phyloP scores from a whole-genome alignment of 1,284 basidiomycete species.

The Inonotus hispidus region DNA sequence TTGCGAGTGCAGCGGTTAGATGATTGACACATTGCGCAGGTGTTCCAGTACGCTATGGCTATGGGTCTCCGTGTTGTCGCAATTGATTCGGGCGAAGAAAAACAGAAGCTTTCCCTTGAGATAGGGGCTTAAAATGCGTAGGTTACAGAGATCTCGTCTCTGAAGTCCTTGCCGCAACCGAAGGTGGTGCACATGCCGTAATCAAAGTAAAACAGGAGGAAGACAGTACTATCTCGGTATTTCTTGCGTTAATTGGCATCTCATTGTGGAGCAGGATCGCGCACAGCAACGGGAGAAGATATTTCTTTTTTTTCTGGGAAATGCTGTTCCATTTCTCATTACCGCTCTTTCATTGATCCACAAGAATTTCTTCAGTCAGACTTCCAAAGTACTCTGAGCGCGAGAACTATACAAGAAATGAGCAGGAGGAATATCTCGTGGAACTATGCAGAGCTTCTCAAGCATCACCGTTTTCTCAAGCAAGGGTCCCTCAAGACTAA shows the following conservation, averaged over 20 bases:
- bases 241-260: background rate
- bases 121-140: constrained; percentile 41
- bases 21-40: constrained; percentile 20
- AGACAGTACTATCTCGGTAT: background rate
- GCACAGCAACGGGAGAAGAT: background rate
- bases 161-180: constrained; percentile 34
- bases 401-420: background rate
- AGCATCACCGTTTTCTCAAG: background rate
- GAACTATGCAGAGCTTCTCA: too few relatives aligned
- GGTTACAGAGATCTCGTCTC: constrained; percentile 39
- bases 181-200: constrained; percentile 43
- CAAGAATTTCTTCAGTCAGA: background rate
- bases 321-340: background rate
- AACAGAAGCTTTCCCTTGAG: constrained; percentile 34
- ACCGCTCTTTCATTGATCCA: background rate
- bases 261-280: background rate
- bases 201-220: constrained; percentile 20
- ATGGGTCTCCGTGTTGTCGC: constrained; percentile 43
- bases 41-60: constrained; percentile 35
- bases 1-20: constrained; percentile 9
- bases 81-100: constrained; percentile 40
- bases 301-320: background rate
- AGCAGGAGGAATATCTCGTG: background rate
- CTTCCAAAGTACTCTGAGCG: background rate
- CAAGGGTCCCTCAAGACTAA: background rate